Base-by-base conservation (phyloP, 345 rosid genomes). In the Sisymbrium irio region DNA sequence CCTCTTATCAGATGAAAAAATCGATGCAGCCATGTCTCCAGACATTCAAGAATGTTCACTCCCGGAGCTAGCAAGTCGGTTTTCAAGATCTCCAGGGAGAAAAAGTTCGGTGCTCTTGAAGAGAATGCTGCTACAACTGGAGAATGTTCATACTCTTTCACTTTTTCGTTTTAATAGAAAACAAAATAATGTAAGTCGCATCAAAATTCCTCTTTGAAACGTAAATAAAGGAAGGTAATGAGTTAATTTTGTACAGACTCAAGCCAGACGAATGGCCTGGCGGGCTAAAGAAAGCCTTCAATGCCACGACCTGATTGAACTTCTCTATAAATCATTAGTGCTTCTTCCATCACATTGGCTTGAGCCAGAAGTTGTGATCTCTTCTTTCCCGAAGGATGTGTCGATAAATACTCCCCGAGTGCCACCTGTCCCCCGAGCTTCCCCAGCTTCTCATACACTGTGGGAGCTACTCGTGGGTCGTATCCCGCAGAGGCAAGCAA, bases 371-470 rank as follows among this genome's bases (percentile, higher is more conserved):
- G 72, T 58, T 84, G 72, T 37, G 98, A 85, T 77, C 99, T 86
- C 84, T 83, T 88, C 85, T 81, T 87, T 20, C 97, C 96, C 2
- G 99, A 95, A 10, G 97, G 99, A 80, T 95, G 99, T n/a, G 97
- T 92, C 3, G 97, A 88, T 7, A 95, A 84, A 74, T 95, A 92
- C 69, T 95, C 89, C 68, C 74, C 72, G 2, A 88, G 49, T 2
- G 71, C 42, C 2, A 80, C 82, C 0, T 82, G 83, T 18, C 96
- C 93, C 5, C 81, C 65, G 2, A 90, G 70, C 79, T 85, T 78
- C 27, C 93, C 98, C 45, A 92, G 76, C 85, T 88, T 92, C 76
- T 92, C 97, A 18, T 82, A 88, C 51, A 95, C 96, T 69, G 55
- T 72, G 7, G 99, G 98, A 8, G 97, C 97, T 32, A 88, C 65